Base-by-base conservation (phyloP, 352 stramenopile genomes). In the Peronospora destructor region DNA sequence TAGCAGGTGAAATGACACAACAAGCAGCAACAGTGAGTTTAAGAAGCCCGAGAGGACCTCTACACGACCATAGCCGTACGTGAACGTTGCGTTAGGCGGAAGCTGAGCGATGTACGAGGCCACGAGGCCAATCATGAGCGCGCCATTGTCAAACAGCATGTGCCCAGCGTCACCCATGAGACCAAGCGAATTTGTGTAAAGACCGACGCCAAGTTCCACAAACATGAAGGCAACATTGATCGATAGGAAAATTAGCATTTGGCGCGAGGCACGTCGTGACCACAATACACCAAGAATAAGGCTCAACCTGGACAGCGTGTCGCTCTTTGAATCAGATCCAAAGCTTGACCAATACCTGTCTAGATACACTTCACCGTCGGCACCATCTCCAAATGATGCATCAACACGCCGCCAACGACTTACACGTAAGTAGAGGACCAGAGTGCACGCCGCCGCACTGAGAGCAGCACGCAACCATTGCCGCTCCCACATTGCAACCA, bases 121-220 rank as follows among this genome's bases (percentile, higher is more conserved):
- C 23, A 80, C 68, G 26, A 95, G 77, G 0, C 83, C 83, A 48
- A 95, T 94, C 35, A 94, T 49, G 9, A 95, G 66, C 14, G 85
- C 84, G 12, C 75, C 68, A 34, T 92, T 91, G 63, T 95, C 85
- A 50, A 91, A 92, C 14, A 91, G 70, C 85, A 95, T 95, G 68
- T 95, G 85, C 3, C 83, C 84, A 12, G 85, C 85, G 45, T 95
- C 85, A 12, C 80, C 80, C 51, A 91, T 86, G 30, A 95, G 74
- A 2, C 82, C 85, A 14, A 95, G 65, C 21, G 85, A 91, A 49
- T 92, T 91, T 11, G 77, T 87, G 56, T 69, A 85, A 25, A 91
- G 66, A n/a, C 83, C 85, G 7, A 92, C 85, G 6, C 68, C 68
- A 17, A 95, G 67, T 42, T 95, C 85, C 25, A 95, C 68, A 39